Base-by-base conservation (phyloP, 73 alveolate species). In the Symbiodinium pilosum region DNA sequence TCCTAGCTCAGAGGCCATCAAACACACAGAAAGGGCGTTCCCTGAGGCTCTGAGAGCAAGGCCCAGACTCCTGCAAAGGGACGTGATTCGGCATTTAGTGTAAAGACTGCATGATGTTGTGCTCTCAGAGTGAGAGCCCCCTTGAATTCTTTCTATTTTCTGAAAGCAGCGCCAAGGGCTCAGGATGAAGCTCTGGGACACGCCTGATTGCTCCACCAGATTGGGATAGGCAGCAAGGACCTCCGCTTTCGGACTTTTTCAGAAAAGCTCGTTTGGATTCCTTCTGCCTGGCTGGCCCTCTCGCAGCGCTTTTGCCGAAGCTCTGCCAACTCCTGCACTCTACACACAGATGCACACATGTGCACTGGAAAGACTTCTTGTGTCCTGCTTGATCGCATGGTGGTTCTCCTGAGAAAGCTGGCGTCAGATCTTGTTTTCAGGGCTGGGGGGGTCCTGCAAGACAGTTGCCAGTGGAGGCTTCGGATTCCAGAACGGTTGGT, bases 391-490 rank as follows among this genome's bases (percentile, higher is more conserved):
- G 14, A 47, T 47, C 21, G 59, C 59, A 6, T 6, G 59, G 59
- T 47, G 14, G 14, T 47, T 47, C 59, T 47, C 59, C 59, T n/a
- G n/a, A n/a, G n/a, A n/a, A n/a, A n/a, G n/a, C n/a, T n/a, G n/a
- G n/a, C n/a, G n/a, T n/a, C n/a, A n/a, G n/a, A n/a, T n/a, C n/a
- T n/a, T n/a, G n/a, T n/a, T n/a, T n/a, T n/a, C n/a, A n/a, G n/a
- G n/a, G n/a, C n/a, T n/a, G n/a, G n/a, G n/a, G n/a, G n/a, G n/a
- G 39, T 87, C 95, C 86, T 89, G 68, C 52, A 89, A 87, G 75
- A 42, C 71, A 20, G 59, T 21, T 71, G 95, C 95, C 43, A 89
- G 75, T 12, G 26, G 36, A 1, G 86, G 95, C 43, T 83, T 75
- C 47, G 34, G 44, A 40, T 64, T 77, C 95, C 95, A 89, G 38